Conservation (phyloP, 2,329 filamentous ascomycete species). For the Hypoxylon sp. region DNA sequence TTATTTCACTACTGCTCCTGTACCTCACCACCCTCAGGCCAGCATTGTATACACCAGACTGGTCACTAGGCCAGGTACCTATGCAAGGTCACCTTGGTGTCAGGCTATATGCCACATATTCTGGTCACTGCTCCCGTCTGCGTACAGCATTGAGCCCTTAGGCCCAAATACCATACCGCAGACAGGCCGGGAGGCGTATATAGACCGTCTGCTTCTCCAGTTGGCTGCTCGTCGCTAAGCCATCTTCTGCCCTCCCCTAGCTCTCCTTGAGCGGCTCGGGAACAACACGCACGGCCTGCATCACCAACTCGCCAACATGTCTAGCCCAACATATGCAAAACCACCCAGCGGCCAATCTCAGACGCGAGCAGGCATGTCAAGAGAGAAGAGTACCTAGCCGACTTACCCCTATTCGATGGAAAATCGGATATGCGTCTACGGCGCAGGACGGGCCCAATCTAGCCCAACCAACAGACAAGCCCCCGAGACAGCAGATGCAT, state of each 20-base stretch:
- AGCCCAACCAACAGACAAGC: constrained; percentile 10
- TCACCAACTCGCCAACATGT: background rate
- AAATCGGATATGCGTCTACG: background rate
- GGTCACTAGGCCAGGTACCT: too few relatives aligned
- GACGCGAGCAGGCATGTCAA: background rate
- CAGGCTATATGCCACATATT: background rate
- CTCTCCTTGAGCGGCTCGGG: background rate
- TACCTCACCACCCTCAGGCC: too few relatives aligned
- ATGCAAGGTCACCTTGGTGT: background rate
- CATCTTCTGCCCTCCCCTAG: background rate
- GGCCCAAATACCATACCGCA: background rate
- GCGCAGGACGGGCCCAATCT: background rate
- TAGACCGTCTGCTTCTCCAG: background rate
- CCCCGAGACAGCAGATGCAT: constrained; percentile 11
- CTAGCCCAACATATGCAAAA: background rate
- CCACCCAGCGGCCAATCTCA: background rate
- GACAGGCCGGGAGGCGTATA: background rate
- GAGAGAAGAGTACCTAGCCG: background rate
- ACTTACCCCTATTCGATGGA: background rate
- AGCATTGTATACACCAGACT: too few relatives aligned
- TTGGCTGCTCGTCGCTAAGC: background rate
- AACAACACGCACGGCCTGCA: background rate
- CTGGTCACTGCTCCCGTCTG: background rate
- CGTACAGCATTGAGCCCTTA: background rate
- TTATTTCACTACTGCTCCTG: background rate